Evolutionary conservation across 768 basidiomycete species (phyloP), one percentile per base, ranked within the genome.

Genomic region (Antrodiella citrinella): DNA sequence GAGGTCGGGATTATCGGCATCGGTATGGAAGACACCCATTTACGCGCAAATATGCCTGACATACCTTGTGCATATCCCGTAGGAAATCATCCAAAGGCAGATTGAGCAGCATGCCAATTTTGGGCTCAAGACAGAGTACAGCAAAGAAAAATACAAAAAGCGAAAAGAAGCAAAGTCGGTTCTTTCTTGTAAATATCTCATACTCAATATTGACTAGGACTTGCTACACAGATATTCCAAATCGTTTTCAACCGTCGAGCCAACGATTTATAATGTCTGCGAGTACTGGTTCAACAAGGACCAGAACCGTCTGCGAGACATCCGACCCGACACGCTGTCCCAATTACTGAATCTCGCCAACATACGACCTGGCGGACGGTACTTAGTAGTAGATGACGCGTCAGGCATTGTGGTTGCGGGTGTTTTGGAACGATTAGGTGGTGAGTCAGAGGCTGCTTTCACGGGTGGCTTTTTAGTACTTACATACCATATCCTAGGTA

Each of bases 121-220:
- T 65, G 82, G 83, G 10, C 72, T 98, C 45, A 98, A 98, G 68
- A 98, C 94, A 1, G 96, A 95, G 66, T 98, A 94, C 67, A 93
- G 90, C 68, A 98, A 99, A 67, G 94, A 98, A 61, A 99, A 99
- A 65, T 99, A 97, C 68, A 86, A 81, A 65, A 95, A 94, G 65
- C 77, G 91, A 35, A 99, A 99, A 66, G 91, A 94, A 69, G 92
- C 90, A 50, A 99, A 98, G 94, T 95, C 62, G 57, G 83, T 64
- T 13, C 15, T 21, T n/a, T 3, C 20, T 21, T 15, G 39, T n/a
- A n/a, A n/a, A n/a, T n/a, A n/a, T n/a, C n/a, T n/a, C n/a, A n/a
- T n/a, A n/a, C n/a, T n/a, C n/a, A n/a, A n/a, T n/a, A n/a, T n/a
- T 11, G 23, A 3, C 3, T 4, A 19, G 25, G n/a, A 45, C 49